Evolutionary conservation across 1,284 basidiomycete genomes (phyloP), one percentile per base, ranked within the genome.

Genomic region (Cystobasidiaceae sp.): DNA sequence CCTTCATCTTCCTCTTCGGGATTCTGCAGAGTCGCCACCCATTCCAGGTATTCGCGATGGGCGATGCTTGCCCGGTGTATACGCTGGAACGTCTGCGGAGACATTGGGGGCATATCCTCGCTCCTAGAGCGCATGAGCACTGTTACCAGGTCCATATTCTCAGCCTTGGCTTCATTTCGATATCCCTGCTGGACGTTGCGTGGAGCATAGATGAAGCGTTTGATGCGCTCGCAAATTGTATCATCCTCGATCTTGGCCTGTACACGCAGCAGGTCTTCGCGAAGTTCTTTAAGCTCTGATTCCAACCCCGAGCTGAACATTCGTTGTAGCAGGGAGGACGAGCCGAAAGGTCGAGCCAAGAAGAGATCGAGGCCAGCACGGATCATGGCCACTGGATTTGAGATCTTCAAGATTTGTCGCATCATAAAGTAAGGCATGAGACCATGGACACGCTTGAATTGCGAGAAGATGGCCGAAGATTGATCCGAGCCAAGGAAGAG

Each of bases 401-500:
- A 94, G 70, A 99, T 89, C 76, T 85, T 88, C 68, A 99, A 79
- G 19, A 93, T 88, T 5, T 90, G 84, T 76, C 93, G 94, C 67
- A 98, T 84, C 80, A 97, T 86, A 74, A 97, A 92, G 78, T 99
- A 99, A 2, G 94, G 94, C 91, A 98, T 97, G 66, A 97, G 80
- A 0, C 90, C 90, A 75, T 99, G 96, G 60, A 97, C 84, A 44
- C 93, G 84, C 79, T 97, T 98, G 69, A 99, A 79, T 68, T 85
- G 83, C 1, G 89, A 82, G 70, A 97, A 88, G 11, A 86, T 88
- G 71, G 96, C 89, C 3, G 93, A 94, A 9, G 93, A 89, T 65
- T 86, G 88, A 77, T 99, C 94, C 15, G 90, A 85, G 0, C 94
- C 94, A 34, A 97, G 85, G 72, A 93, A 94, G 50, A 90, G 85